Evolutionary conservation across 78 protist genomes (phyloP), one percentile per base, ranked within the genome.

Genomic region (Cavenderia fasciculata): DNA sequence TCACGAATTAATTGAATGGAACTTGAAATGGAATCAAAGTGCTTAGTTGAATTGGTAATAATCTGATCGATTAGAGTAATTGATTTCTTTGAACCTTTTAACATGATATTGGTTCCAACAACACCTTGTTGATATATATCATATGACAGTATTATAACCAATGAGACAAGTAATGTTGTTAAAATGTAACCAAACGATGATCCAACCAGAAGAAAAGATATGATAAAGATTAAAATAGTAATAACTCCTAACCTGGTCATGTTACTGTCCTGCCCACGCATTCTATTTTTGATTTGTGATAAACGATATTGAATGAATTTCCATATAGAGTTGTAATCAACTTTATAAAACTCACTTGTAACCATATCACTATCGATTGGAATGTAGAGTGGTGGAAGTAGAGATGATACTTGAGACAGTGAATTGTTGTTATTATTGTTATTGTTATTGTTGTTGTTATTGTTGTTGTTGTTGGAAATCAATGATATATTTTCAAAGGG

Each of bases 1-100:
- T 77, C 87, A 38, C 87, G 14, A 5, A 77, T 47, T n/a, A 77
- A 33, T 16, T 77, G 69, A 11, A 77, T 63, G 2, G 74, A 29
- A 23, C 49, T 34, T 5, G 33, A 16, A 4, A 77, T n/a, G 19
- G 2, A 8, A 8, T 49, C 21, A 1, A 63, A 27, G 4, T 70
- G 76, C 27, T 38, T 31, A n/a, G 27, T 23, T 2, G 47, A 31
- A 38, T 34, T 1, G 4, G 14, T 62, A 62, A 38, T 62, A 7
- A 18, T 18, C 21, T 62, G 14, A 29, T 18, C 8, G 5, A 43
- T 66, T 43, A 3, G 19, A 21, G 4, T 4, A 38, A 1, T 43
- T 36, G 2, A 66, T 43, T 1, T 43, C 41, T 18, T 25, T 57
- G 6, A 25, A 18, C 2, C n/a, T 57, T 25, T 23, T 27, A 2